phyloP scores from a whole-genome alignment of 805 yeast species.

The Myxozyma vanderwaltii region DNA sequence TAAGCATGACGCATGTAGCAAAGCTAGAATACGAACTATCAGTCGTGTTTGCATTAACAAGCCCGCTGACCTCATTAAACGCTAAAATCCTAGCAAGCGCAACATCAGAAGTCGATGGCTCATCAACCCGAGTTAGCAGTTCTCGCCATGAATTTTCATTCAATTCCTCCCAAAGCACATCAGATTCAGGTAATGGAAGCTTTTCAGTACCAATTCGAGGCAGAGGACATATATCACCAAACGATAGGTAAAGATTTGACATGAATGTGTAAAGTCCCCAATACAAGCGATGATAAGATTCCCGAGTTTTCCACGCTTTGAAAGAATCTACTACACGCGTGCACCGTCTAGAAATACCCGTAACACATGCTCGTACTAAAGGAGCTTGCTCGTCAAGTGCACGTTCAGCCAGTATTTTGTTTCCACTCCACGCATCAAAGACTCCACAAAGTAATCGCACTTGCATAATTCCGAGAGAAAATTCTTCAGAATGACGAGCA shows the following conservation, averaged over 20 bases:
- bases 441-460: constrained; percentile 18
- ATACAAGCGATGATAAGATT: constrained; percentile 19
- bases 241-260: constrained; percentile 17
- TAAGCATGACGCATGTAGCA: constrained; percentile 16
- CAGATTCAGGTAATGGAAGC: constrained; percentile 36
- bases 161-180: constrained; percentile 34
- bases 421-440: constrained; percentile 25
- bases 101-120: constrained; percentile 16
- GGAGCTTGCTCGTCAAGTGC: constrained; percentile 25
- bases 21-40: constrained; percentile 11
- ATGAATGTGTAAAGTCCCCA: constrained; percentile 24
- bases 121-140: not conserved
- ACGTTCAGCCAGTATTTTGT: constrained; percentile 11
- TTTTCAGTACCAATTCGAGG: constrained; percentile 30
- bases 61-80: constrained; percentile 8
- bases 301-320: constrained; percentile 15
- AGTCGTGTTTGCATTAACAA: not conserved
- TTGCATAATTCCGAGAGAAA: constrained; percentile 14
- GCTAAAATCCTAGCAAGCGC: constrained; percentile 14
- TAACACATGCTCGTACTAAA: constrained; percentile 20
- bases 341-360: constrained; percentile 10
- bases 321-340: constrained; percentile 2
- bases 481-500: constrained; percentile 1
- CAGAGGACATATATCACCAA: constrained; percentile 22
- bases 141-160: constrained; percentile 10